A percentile compares a stretch with the other conserved stretches of the same genome.
Conservation (phyloP, 2,329 filamentous ascomycete species). For the Byssochlamys sp. region DNA sequence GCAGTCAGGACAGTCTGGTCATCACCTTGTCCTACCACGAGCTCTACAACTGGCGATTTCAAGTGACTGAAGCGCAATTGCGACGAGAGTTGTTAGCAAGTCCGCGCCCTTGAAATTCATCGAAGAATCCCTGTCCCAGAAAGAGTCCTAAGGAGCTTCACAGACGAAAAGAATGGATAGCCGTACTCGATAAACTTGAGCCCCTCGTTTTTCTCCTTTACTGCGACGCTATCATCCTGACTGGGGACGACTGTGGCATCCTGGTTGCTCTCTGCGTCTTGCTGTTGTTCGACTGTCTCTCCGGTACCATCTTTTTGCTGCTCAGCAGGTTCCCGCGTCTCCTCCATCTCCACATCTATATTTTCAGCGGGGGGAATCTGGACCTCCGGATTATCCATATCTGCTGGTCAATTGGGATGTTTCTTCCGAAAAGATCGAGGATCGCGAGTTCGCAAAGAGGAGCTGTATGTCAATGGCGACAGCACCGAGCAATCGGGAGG, state of each 20-base stretch:
- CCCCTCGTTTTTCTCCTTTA: constrained; percentile 12
- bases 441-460: neutral
- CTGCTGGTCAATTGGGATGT: neutral
- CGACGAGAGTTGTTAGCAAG: neutral
- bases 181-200: constrained; percentile 24
- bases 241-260: constrained; percentile 12
- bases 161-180: neutral
- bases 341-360: constrained; percentile 20
- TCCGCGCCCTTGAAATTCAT: neutral
- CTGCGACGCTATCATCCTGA: constrained; percentile 6
- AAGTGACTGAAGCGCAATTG: constrained; percentile 41
- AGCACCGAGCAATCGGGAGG: neutral
- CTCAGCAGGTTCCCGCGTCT: constrained; percentile 8
- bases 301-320: neutral
- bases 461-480: neutral
- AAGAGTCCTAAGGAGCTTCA: neutral
- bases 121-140: neutral
- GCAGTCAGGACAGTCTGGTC: constrained; percentile 58
- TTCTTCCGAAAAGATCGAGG: neutral
- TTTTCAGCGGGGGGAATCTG: constrained; percentile 7
- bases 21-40: constrained; percentile 55
- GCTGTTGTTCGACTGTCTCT: constrained; percentile 9
- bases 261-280: constrained; percentile 7
- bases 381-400: constrained; percentile 1
- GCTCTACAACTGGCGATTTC: constrained; percentile 58